These are phyloP conservation scores for Saccharomycopsis synnaedendra DNA, from an alignment of 805 yeast species.

Conservation along the genomic window DNA sequence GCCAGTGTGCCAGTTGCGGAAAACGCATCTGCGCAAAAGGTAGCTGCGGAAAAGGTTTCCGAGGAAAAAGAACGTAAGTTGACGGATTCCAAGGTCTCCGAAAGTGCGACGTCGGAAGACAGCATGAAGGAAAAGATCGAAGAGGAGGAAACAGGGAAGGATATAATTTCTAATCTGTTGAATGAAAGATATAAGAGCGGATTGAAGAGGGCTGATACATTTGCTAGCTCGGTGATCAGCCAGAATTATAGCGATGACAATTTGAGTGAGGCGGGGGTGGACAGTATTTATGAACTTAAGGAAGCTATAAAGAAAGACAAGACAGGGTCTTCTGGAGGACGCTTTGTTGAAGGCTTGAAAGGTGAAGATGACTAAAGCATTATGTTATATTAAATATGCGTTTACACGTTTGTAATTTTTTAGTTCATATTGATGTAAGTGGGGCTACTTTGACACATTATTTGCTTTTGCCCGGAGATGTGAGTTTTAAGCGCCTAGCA, in stretches of 20 bases:
- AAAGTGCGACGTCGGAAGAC: not conserved
- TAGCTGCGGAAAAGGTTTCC: not conserved
- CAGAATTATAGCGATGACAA: not conserved
- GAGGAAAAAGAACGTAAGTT: not conserved
- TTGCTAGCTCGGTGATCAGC: not conserved
- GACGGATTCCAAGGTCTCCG: not conserved
- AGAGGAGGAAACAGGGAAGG: not conserved
- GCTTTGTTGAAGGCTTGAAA: constrained; percentile 2
- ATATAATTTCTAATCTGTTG: constrained; percentile 4
- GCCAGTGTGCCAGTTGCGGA: not conserved
- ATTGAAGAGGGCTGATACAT: not conserved
- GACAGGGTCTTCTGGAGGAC: not conserved
- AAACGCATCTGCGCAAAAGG: not conserved
- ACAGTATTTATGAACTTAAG: constrained; percentile 9
- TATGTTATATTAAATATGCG: too few species aligned
- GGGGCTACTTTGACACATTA: too few species aligned
- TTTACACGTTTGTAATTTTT: too few species aligned
- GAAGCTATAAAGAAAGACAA: constrained; percentile 13
- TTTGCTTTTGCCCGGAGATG: too few species aligned
- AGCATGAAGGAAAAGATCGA: not conserved
- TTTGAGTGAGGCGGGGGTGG: constrained; percentile 6
- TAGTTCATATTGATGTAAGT: too few species aligned
- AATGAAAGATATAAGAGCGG: constrained; percentile 3
- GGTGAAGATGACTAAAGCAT: too few species aligned
- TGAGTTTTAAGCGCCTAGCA: too few species aligned